phyloP scores from a whole-genome alignment of 176 grass and related monocot species.

The Hordeum marinum region DNA sequence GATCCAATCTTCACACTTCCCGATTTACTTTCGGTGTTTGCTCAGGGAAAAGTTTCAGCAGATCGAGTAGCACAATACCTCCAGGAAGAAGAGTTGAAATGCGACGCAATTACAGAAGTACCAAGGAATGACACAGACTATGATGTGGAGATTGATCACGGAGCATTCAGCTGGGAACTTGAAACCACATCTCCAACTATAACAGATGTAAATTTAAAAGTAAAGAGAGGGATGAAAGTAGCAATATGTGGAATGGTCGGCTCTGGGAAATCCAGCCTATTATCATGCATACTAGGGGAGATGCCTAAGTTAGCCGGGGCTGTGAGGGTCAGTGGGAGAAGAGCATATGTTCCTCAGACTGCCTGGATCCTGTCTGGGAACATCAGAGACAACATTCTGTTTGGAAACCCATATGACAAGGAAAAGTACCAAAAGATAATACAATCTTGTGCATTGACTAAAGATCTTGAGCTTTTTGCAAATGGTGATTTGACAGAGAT shows the following conservation, averaged over 20 bases:
- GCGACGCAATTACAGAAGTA: constrained; percentile 56
- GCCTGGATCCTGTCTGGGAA: constrained; percentile 98
- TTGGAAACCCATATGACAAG: constrained; percentile 70
- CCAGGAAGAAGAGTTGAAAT: constrained; percentile 81
- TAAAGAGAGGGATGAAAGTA: constrained; percentile 89
- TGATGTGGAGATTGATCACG: constrained; percentile 67
- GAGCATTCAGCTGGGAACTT: constrained; percentile 78
- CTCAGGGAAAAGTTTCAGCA: constrained; percentile 94
- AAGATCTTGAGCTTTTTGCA: constrained; percentile 88
- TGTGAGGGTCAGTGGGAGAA: constrained; percentile 66
- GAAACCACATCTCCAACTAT: constrained; percentile 63
- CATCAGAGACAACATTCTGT: constrained; percentile 93
- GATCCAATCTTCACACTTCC: constrained; percentile 88
- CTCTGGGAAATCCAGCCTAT: constrained; percentile 89
- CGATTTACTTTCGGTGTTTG: constrained; percentile 84
- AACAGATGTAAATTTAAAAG: constrained; percentile 60
- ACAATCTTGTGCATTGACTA: constrained; percentile 68
- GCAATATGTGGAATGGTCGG: constrained; percentile 91
- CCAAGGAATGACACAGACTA: constrained; percentile 47
- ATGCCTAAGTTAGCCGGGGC: constrained; percentile 72
- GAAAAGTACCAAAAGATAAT: constrained; percentile 77
- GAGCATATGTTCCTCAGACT: constrained; percentile 95
- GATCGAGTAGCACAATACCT: constrained; percentile 85
- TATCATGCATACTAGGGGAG: constrained; percentile 95
- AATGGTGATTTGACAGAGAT: constrained; percentile 97